Evolutionary conservation across 371 early-diverging fungal species (phyloP).

Genomic region (Apophysomyces sp.): DNA sequence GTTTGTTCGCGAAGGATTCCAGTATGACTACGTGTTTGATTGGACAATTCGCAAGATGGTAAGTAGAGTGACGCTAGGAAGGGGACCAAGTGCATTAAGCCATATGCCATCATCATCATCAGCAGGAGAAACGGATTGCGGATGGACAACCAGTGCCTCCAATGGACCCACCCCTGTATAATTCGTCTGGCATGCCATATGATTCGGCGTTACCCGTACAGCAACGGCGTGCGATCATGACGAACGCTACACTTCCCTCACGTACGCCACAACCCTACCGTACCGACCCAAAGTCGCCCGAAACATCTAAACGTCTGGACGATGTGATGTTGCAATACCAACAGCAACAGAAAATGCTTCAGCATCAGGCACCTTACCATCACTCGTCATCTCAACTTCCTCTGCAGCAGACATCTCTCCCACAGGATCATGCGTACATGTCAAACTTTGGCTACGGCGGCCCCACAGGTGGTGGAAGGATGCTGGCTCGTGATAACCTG

Average conservation of each 20-base stretch:
- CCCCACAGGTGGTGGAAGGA: slow-evolving; percentile 32
- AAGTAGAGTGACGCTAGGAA: slow-evolving; percentile 11
- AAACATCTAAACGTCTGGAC: slow-evolving; percentile 48
- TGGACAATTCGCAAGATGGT: slow-evolving; percentile 80
- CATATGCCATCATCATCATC: slow-evolving; percentile 1
- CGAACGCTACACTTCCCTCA: slow-evolving; percentile 31
- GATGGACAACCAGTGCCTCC: slow-evolving; percentile 15
- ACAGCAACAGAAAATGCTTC: slow-evolving; percentile 44
- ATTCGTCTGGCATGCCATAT: slow-evolving; percentile 10
- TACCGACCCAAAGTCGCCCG: slow-evolving; percentile 44
- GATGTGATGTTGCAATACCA: slow-evolving; percentile 55
- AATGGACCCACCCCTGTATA: slow-evolving; percentile 22
- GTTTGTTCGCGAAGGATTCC: slow-evolving; percentile 93
- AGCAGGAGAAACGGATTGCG: slow-evolving; percentile 29
- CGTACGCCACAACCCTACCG: slow-evolving; percentile 31
- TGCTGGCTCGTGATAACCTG: slow-evolving; percentile 34
- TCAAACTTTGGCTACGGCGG: slow-evolving; percentile 28
- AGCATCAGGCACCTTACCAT: slow-evolving; percentile 21
- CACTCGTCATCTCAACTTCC: background rate
- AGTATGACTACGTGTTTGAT: slow-evolving; percentile 98
- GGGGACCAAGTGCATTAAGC: background rate
- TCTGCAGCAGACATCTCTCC: slow-evolving; percentile 7
- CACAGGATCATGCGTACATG: slow-evolving; percentile 27
- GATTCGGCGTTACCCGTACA: slow-evolving; percentile 25
- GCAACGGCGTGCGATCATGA: slow-evolving; percentile 25